Base-by-base conservation (phyloP, 2,329 filamentous ascomycete genomes). In the Fonsecaea monophora region DNA sequence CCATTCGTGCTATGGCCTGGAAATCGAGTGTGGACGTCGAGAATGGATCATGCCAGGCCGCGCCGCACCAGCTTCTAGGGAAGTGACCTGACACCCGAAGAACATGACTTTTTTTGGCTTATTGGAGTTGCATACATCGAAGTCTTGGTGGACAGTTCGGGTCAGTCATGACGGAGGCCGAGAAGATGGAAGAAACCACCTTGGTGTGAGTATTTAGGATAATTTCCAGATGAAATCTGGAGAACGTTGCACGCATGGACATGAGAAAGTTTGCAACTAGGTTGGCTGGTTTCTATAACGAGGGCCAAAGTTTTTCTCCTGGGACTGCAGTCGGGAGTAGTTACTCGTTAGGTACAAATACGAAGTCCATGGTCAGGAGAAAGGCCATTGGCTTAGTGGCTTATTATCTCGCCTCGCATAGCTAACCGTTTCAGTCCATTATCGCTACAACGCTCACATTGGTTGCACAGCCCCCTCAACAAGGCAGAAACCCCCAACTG, bases 181-280 rank as follows among this genome's bases (percentile, higher is more conserved):
- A 25, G 45, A 3, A 50, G 45, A 50, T 12, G 45, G 18, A 12
- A 25, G 18, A 50, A 7, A 30, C 12, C 45, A 9, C 25, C 45
- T 50, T 25, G 4, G 45, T 50, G 45, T 30, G 45, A 25, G 45
- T 50, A 50, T 50, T 50, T 50, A 30, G 45, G 21, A 50, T 50
- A 50, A 25, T 50, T 50, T 13, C 21, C 18, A 50, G 9, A 5
- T 4, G 10, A 25, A 8, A 4, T 50, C 10, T 25, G 45, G 45
- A 18, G 12, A 25, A 25, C 30, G 4, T 50, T 50, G 45, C 18
- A 25, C 9, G 21, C 18, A 50, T 25, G 45, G 45, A 50, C 18
- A 21, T 30, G 12, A 10, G 45, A 50, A 50, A 10, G 45, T 25
- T 50, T 30, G 2, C 45, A 18, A 50, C 2, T 30, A 50, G 45